Conservation (phyloP, 2,329 filamentous ascomycete species). For the Diaporthe destruens region DNA sequence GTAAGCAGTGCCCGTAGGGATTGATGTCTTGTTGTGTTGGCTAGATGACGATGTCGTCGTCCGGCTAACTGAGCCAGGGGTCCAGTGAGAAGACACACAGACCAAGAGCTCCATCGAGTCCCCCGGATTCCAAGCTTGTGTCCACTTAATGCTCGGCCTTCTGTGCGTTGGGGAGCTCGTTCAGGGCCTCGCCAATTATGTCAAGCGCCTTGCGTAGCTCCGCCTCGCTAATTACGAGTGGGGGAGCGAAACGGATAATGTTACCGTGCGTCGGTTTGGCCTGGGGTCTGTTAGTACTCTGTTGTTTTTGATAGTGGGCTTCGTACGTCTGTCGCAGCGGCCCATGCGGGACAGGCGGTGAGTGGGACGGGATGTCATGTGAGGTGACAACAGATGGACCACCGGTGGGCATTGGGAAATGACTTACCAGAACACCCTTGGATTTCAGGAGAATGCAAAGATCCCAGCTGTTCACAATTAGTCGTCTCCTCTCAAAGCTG, state of each 20-base stretch:
- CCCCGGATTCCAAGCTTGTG: conserved; percentile 23
- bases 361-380: conserved; percentile 25
- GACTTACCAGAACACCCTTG: conserved; percentile 89
- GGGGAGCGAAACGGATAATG: conserved; percentile 97
- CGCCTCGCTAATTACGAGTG: conserved; percentile 91
- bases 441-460: conserved; percentile 94
- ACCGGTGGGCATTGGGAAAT: conserved; percentile 32
- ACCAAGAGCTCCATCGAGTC: conserved; percentile 28
- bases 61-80: conserved; percentile 22
- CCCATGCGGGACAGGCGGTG: conserved; percentile 39
- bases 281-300: conserved; percentile 59
- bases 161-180: conserved; percentile 80
- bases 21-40: conserved; percentile 26
- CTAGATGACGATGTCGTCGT: conserved; percentile 5
- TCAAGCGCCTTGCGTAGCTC: conserved; percentile 82
- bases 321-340: conserved; percentile 35
- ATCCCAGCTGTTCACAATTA: conserved; percentile 73
- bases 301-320: conserved; percentile 30
- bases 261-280: conserved; percentile 99
- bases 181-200: conserved; percentile 85
- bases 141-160: conserved; percentile 51
- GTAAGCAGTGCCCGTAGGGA: conserved; percentile 39
- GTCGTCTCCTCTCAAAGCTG: neutral
- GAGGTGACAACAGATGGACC: conserved; percentile 9
- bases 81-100: conserved; percentile 17